Conservation (phyloP, 495 filamentous ascomycete species). For the Hyaloscypha bicolor region DNA sequence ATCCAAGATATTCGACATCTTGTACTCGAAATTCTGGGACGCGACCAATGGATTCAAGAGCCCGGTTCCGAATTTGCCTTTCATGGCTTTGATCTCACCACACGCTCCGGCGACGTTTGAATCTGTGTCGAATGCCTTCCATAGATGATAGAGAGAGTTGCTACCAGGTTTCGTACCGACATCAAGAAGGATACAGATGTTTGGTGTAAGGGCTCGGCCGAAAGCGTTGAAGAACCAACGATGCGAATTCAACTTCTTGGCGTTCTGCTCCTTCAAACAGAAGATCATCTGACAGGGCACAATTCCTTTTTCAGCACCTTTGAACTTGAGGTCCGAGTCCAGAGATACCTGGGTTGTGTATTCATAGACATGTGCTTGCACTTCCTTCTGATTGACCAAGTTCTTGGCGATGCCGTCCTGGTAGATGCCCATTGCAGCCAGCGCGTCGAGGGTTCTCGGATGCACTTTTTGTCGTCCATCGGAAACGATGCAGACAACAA, state of each 20-base stretch:
- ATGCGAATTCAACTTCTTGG: conserved; percentile 97
- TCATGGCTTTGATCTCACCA: conserved; percentile 96
- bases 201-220: conserved; percentile 87
- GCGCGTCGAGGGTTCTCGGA: conserved; percentile 88
- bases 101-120: conserved; percentile 96
- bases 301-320: conserved; percentile 98
- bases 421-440: conserved; percentile 98
- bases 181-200: conserved; percentile 95
- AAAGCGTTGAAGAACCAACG: conserved; percentile 99
- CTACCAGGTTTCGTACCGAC: conserved; percentile 89
- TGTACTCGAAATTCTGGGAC: conserved; percentile 99
- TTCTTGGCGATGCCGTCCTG: conserved; percentile 99
- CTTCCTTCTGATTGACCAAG: conserved; percentile 86
- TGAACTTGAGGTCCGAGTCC: conserved; percentile 94
- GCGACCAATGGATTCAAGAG: conserved; percentile 94
- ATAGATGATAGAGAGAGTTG: conserved; percentile 93
- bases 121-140: conserved; percentile 98
- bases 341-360: conserved; percentile 98
- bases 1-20: conserved; percentile 99
- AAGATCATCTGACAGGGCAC: conserved; percentile 99
- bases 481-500: conserved; percentile 94
- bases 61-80: conserved; percentile 78
- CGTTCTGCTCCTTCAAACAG: conserved; percentile 97
- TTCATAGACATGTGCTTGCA: conserved; percentile 93
- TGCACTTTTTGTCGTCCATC: conserved; percentile 95